These are phyloP conservation scores for Aspergillus ibericus DNA, from an alignment of 2,329 filamentous ascomycete genomes.

Conservation along the genomic window DNA sequence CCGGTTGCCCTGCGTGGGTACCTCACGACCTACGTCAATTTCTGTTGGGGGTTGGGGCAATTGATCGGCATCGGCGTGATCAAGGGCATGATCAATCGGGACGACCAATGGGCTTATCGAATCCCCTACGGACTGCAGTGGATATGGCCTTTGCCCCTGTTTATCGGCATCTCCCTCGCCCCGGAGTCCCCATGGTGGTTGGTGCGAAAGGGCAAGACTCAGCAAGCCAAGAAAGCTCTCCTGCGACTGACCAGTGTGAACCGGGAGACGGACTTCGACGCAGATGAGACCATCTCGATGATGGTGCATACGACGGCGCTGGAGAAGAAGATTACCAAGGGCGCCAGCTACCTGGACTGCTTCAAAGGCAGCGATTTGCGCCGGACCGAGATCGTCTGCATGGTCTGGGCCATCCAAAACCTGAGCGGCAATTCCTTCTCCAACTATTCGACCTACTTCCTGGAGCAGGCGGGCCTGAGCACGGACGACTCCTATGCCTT, in stretches of 20 bases:
- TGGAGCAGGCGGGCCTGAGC: constrained; percentile 55
- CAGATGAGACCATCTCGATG: constrained; percentile 84
- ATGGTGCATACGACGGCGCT: constrained; percentile 86
- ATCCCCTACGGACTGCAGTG: constrained; percentile 55
- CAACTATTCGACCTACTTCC: constrained; percentile 63
- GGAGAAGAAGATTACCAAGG: constrained; percentile 72
- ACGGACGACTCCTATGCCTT: constrained; percentile 55
- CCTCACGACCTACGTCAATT: constrained; percentile 49
- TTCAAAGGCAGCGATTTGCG: constrained; percentile 77
- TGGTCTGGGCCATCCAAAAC: constrained; percentile 66
- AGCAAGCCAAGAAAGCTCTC: constrained; percentile 49
- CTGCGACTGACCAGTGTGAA: constrained; percentile 47
- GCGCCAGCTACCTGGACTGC: constrained; percentile 76
- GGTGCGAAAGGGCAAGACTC: constrained; percentile 46
- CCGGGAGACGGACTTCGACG: constrained; percentile 68
- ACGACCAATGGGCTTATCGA: constrained; percentile 53
- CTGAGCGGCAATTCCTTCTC: constrained; percentile 65
- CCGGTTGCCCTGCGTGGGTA: constrained; percentile 48
- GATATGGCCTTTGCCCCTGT: constrained; percentile 55
- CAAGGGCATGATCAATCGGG: constrained; percentile 47
- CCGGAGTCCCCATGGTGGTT: constrained; percentile 56
- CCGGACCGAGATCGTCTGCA: constrained; percentile 71
- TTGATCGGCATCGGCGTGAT: constrained; percentile 54
- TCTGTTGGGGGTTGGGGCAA: constrained; percentile 52
- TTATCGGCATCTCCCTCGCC: constrained; percentile 49